Evolutionary conservation across 2,329 filamentous ascomycete genomes (phyloP), one percentile per base, ranked within the genome.

Genomic region (Aureobasidium sp.): DNA sequence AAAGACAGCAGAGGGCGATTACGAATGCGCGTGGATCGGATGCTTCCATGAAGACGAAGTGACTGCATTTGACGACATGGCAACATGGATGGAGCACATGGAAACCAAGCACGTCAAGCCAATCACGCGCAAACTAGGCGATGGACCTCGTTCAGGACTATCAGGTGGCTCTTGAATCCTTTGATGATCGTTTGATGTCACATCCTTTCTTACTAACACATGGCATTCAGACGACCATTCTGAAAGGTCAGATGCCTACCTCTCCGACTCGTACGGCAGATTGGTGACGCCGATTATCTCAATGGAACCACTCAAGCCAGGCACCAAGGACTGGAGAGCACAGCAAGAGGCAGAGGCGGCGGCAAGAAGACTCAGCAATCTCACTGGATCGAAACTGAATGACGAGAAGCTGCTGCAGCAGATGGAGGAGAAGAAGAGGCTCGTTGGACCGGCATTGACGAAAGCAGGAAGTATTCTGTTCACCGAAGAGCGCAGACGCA

Each of bases 121-220:
- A 21, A 67, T 85, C 47, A 80, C 80, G n/a, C 82, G 82, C 79
- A 74, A 77, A 66, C 74, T 81, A 47, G 84, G 84, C n/a, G 83
- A 86, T 73, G 84, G 84, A 58, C 83, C 83, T 45, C 76, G 76
- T 50, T 77, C 78, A 62, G 78, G 78, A 64, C 72, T 78, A 67
- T 79, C 78, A 74, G 83, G 83, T 86, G 78, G 82, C 80, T 75
- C 68, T 32, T 52, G 44, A 62, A 32, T 37, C 32, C n/a, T 21
- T 42, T 54, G 25, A 63, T 34, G 66, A 67, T 47, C 61, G 62
- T 21, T 50, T 3, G 32, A 66, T 34, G 65, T 9, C 6, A 8
- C 6, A 29, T 5, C 30, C 29, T 42, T 53, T 49, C 4, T 52
- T 54, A 30, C 59, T 61, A 47, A 61, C 47, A 5, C 15, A 25